Evolutionary conservation across 495 filamentous ascomycete genomes (phyloP), one percentile per base, ranked within the genome.

Genomic region (Xylaria sp.): DNA sequence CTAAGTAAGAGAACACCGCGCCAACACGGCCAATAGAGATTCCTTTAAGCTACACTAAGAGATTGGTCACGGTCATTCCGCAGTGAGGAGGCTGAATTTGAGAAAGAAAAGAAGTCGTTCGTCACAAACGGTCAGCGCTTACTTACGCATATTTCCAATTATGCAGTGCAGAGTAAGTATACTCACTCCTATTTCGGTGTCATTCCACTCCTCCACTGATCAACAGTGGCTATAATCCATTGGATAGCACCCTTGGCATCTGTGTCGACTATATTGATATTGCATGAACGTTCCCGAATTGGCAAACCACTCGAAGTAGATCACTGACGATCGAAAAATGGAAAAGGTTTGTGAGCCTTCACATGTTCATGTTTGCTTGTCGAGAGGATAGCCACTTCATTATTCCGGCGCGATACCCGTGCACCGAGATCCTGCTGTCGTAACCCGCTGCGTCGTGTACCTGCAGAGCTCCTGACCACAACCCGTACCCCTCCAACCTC

Each of bases 381-480:
- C 57, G 15, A 41, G 0, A 43, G 57, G 58, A 70, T 59, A 33
- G 68, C 14, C 46, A 15, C 33, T 19, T 63, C 5, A 46, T 68
- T 55, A 24, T 43, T 33, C 68, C 68, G 68, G 46, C 40, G 59
- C 59, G 31, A 44, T 50, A 24, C 43, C 59, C 48, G 59, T 48
- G 44, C 58, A 55, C 59, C 67, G 57, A 69, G 44, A 69, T 52
- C 5, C 67, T 41, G 29, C 58, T 69, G 67, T 69, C 57, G 57
- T 43, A 46, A 70, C 58, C 46, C 59, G 68, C 44, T 53, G n/a
- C 21, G 52, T 41, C 24, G 35, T 53, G 52, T 24, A 44, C 14
- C 40, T 26, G 29, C 53, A 67, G 50, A 41, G 21, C 40, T 40
- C 44, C 7, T 31, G 24, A 19, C 21, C 53, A 7, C 53, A 3